Percentiles rank a stretch among this genome's conserved stretches.
phyloP scores from a whole-genome alignment of 768 basidiomycete species.

The Termitomyces eurrhizus region DNA sequence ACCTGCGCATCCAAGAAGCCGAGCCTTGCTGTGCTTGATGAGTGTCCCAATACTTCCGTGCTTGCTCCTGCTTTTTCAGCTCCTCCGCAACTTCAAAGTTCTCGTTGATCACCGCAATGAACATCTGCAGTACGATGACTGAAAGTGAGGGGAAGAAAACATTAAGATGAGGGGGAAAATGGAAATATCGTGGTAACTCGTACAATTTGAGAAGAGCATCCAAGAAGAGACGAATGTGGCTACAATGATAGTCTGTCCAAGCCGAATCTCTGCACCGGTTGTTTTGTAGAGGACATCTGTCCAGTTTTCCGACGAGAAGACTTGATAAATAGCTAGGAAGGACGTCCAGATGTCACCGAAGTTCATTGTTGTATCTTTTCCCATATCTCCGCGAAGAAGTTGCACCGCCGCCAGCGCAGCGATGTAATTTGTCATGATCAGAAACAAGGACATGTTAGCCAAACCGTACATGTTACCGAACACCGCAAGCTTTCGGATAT shows the following conservation, averaged over 20 bases:
- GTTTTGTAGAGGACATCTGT: constrained; percentile 66
- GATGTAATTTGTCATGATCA: constrained; percentile 83
- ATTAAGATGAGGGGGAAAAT: background rate
- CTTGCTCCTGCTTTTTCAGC: constrained; percentile 79
- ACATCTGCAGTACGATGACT: constrained; percentile 94
- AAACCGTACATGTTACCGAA: constrained; percentile 92
- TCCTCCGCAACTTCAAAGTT: constrained; percentile 94
- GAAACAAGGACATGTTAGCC: constrained; percentile 87
- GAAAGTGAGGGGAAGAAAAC: background rate
- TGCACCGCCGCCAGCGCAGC: constrained; percentile 82
- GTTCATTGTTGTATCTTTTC: constrained; percentile 49
- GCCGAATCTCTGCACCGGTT: constrained; percentile 53
- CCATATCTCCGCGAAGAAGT: constrained; percentile 80
- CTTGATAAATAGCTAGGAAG: constrained; percentile 83
- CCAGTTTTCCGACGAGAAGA: constrained; percentile 96
- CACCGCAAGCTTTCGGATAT: constrained; percentile 59
- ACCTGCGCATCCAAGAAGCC: constrained; percentile 62
- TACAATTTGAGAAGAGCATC: constrained; percentile 92
- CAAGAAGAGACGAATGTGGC: constrained; percentile 75
- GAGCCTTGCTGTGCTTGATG: constrained; percentile 49
- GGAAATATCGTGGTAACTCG: constrained; percentile 26
- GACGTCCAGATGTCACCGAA: constrained; percentile 83
- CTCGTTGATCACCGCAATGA: constrained; percentile 96
- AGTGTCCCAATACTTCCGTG: constrained; percentile 61
- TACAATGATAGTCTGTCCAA: constrained; percentile 67